These are phyloP conservation scores for Sungouiozyma ichnusensis DNA, from an alignment of 805 yeast species.

Conservation along the genomic window DNA sequence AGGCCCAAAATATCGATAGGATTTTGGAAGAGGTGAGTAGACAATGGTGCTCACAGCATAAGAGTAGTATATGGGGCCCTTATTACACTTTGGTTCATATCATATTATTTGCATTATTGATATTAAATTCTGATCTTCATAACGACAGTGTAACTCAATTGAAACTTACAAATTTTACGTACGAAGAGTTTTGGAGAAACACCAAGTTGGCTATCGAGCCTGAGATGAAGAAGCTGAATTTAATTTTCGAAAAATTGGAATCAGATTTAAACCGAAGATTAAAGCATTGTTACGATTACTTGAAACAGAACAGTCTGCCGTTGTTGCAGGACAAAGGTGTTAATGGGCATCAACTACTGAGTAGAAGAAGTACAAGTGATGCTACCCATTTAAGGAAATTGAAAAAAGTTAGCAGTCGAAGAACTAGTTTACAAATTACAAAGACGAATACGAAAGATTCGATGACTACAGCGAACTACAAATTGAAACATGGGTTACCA, in stretches of 20 bases:
- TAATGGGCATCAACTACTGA: not conserved
- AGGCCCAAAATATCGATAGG: conserved; percentile 71
- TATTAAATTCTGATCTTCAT: conserved; percentile 71
- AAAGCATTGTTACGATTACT: conserved; percentile 13
- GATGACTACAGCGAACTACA: not conserved
- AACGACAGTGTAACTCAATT: conserved; percentile 32
- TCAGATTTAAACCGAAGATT: conserved; percentile 13
- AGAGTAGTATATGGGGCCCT: conserved; percentile 34
- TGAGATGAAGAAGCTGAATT: conserved; percentile 11
- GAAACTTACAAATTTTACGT: conserved; percentile 31
- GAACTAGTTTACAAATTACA: conserved; percentile 2
- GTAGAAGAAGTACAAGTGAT: not conserved
- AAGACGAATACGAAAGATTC: not conserved
- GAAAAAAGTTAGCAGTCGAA: not conserved
- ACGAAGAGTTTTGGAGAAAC: conserved; percentile 37
- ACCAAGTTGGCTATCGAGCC: conserved; percentile 37
- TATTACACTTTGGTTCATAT: conserved; percentile 55
- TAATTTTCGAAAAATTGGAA: conserved; percentile 3
- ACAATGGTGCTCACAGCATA: conserved; percentile 46
- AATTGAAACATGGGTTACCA: conserved; percentile 9
- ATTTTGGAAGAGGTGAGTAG: conserved; percentile 57
- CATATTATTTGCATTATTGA: conserved; percentile 57
- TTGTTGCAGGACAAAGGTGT: conserved; percentile 7
- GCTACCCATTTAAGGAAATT: not conserved
- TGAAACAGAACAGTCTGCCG: conserved; percentile 18